Evolutionary conservation across 1,284 basidiomycete species (phyloP).

Genomic region (Sparassis latifolia): DNA sequence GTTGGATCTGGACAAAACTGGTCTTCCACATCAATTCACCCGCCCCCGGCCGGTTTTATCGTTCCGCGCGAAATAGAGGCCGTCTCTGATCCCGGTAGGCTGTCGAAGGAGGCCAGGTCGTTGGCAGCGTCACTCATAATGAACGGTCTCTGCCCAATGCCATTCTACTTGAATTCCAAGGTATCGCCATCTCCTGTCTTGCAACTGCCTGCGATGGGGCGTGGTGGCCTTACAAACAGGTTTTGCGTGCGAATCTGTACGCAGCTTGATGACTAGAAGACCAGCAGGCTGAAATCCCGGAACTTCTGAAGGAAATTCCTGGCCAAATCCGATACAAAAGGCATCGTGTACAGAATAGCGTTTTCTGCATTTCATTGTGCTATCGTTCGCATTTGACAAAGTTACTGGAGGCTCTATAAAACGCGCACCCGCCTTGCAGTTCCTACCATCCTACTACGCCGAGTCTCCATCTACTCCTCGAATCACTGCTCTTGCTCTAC

Average conservation of each 20-base stretch:
- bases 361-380: conserved; percentile 17
- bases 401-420: not conserved
- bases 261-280: conserved; percentile 17
- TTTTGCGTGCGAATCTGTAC: conserved; percentile 12
- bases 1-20: too few relatives aligned
- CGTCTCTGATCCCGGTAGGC: too few relatives aligned
- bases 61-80: too few relatives aligned
- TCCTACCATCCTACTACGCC: not conserved
- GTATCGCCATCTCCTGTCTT: too few relatives aligned
- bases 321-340: not conserved
- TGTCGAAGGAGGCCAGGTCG: too few relatives aligned
- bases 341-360: conserved; percentile 10
- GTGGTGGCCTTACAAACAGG: conserved; percentile 9
- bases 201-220: too few relatives aligned
- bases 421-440: not conserved
- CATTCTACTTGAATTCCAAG: too few relatives aligned
- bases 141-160: too few relatives aligned
- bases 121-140: too few relatives aligned
- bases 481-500: conserved; percentile 1
- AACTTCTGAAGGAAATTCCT: conserved; percentile 9
- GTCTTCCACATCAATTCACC: too few relatives aligned
- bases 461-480: conserved; percentile 1
- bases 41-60: too few relatives aligned
- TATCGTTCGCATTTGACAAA: not conserved
- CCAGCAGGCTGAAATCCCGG: conserved; percentile 8